Conservation (phyloP, 371 early-diverging fungal species). For the Saksenaea vasiformis region DNA sequence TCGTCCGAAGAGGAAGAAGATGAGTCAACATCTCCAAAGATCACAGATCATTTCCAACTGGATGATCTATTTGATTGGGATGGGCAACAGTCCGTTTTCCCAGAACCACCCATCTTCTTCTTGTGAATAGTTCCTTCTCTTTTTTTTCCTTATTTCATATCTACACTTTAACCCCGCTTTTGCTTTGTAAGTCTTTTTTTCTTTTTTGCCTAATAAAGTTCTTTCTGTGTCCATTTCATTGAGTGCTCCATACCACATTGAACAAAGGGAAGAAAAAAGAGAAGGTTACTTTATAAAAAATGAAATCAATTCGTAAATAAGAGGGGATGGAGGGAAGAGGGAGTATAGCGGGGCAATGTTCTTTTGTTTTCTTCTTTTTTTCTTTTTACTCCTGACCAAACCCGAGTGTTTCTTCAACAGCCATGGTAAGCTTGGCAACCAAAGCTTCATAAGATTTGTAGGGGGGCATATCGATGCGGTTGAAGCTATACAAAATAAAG, state of each 20-base stretch:
- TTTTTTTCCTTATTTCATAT: slow-evolving; percentile 1
- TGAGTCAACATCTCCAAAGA: slow-evolving; percentile 23
- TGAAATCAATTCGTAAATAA: not conserved
- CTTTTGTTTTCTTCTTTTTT: slow-evolving; percentile 3
- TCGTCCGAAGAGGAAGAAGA: slow-evolving; percentile 29
- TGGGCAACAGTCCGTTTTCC: slow-evolving; percentile 30
- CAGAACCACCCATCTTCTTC: not conserved
- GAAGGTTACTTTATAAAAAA: not conserved
- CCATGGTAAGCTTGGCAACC: slow-evolving; percentile 82
- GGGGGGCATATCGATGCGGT: slow-evolving; percentile 95
- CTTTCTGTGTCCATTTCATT: not conserved
- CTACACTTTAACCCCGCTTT: not conserved
- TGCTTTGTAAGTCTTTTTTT: not conserved
- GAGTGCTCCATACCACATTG: not conserved
- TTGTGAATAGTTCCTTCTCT: not conserved
- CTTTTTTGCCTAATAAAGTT: not conserved
- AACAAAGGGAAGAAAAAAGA: slow-evolving; percentile 8
- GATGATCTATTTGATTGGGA: slow-evolving; percentile 48
- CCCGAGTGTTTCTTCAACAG: slow-evolving; percentile 92
- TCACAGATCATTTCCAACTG: slow-evolving; percentile 27
- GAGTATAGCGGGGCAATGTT: not conserved
- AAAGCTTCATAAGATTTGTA: slow-evolving; percentile 76
- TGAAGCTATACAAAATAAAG: slow-evolving; percentile 65
- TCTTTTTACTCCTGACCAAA: slow-evolving; percentile 74
- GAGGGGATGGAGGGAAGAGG: slow-evolving; percentile 6